phyloP scores from a whole-genome alignment of 116 monocot genomes.

The Dioscorea cayenensis region DNA sequence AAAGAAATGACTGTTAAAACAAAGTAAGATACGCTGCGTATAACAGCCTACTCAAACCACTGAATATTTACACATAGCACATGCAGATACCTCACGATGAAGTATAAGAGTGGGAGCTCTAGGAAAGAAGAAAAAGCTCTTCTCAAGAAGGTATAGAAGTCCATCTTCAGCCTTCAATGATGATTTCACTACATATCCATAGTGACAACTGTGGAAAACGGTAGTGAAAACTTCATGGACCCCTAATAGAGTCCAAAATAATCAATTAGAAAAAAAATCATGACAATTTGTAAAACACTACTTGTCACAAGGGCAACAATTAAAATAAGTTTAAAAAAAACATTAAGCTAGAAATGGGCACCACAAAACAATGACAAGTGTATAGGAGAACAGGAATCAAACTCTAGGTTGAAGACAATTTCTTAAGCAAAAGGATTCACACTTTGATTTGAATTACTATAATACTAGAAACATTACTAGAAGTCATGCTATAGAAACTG shows the following conservation, averaged over 20 bases:
- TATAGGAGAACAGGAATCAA: neutral
- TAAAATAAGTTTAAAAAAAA: too few species aligned
- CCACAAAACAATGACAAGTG: neutral
- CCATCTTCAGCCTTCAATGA: slow-evolving; percentile 99
- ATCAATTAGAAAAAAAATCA: neutral
- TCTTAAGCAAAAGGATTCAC: neutral
- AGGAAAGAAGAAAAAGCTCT: slow-evolving; percentile 96
- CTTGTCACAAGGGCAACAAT: too few species aligned
- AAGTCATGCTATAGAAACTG: neutral
- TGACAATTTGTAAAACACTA: neutral
- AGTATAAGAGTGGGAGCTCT: slow-evolving; percentile 97
- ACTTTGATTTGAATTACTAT: neutral
- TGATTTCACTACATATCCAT: slow-evolving; percentile 98
- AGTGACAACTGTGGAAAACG: slow-evolving; percentile 87
- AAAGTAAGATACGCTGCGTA: neutral
- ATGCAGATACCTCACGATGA: slow-evolving; percentile 75
- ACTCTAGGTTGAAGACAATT: neutral
- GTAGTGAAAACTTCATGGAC: slow-evolving; percentile 84
- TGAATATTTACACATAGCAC: neutral
- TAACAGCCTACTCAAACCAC: neutral
- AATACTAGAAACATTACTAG: neutral
- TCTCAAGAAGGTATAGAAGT: slow-evolving; percentile 90
- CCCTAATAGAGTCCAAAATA: slow-evolving; percentile 39
- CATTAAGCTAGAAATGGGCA: neutral
- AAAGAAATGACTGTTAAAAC: neutral